Percentiles rank a stretch among this genome's conserved stretches.
phyloP scores from a whole-genome alignment of 2,329 filamentous ascomycete species.

The Sphaceloma murrayae region DNA sequence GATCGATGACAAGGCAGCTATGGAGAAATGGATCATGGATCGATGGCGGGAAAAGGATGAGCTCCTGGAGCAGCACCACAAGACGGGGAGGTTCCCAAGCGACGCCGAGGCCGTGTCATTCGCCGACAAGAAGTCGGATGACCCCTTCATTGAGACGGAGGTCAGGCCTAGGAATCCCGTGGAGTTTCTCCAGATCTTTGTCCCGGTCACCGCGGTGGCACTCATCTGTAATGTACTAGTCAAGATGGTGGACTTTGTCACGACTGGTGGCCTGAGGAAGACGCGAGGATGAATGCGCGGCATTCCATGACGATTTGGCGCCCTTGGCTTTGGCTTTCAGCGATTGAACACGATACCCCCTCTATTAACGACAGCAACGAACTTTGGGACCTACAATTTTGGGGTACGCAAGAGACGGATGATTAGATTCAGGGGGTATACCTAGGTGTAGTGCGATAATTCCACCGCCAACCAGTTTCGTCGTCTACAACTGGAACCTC shows the following conservation, averaged over 20 bases:
- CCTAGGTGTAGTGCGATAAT: too few relatives aligned
- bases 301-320: not conserved
- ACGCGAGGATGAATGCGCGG: not conserved
- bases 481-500: constrained; percentile 69
- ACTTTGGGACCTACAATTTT: too few relatives aligned
- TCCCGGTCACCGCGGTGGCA: constrained; percentile 30
- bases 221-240: constrained; percentile 29
- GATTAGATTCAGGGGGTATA: too few relatives aligned
- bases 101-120: constrained; percentile 39
- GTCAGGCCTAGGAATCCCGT: constrained; percentile 32
- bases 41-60: constrained; percentile 90
- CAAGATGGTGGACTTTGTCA: constrained; percentile 25
- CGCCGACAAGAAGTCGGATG: constrained; percentile 27
- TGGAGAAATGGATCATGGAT: constrained; percentile 71
- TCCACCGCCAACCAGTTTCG: not conserved
- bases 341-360: constrained; percentile 10
- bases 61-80: constrained; percentile 65
- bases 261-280: constrained; percentile 12
- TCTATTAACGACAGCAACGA: constrained; percentile 9
- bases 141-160: constrained; percentile 40
- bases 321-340: not conserved
- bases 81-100: constrained; percentile 71
- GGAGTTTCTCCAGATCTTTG: constrained; percentile 38
- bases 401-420: too few relatives aligned
- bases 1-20: constrained; percentile 58